Base-by-base conservation (phyloP, 2,329 filamentous ascomycete genomes). In the Hypomyces perniciosus region DNA sequence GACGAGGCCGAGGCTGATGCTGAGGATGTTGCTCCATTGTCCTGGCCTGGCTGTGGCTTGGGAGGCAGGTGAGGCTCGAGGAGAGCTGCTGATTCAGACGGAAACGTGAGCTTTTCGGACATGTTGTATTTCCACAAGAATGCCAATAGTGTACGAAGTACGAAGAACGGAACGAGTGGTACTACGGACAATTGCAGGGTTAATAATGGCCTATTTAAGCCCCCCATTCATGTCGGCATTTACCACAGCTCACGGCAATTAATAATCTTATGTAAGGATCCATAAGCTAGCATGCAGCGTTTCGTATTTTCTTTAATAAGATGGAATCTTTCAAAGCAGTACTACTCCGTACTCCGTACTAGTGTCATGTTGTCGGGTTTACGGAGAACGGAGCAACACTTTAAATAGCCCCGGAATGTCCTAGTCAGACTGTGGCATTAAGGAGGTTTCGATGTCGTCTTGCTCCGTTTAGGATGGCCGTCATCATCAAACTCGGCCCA, bases 401-500 rank as follows among this genome's bases (percentile, higher is more conserved):
- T 3, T 20, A 20, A 20, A 20, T 20, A 20, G 20, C 20, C 20
- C 20, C 20, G 20, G 20, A 20, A 20, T 20, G 20, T 10, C 34
- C 7, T 37, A 5, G 13, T 9, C 5, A 37, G 8, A 13, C 34
- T 13, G 0, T 76, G 79, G 33, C 67, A 78, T 48, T 65, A 70
- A 2, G 75, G 83, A 7, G 81, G 80, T 2, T 72, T 78, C 8
- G 70, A 79, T 6, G 26, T 33, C 7, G 30, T 13, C 33, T 9
- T 46, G 12, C n/a, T 48, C 6, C 26, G 38, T 13, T 54, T 72
- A 0, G 91, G 90, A 58, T 88, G 83, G 1, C 92, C 92, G 65
- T 96, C 86, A 34, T 95, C 84, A 59, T 92, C 85, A 67, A 96
- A 95, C 48, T 85, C 79, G 0, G 87, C 90, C 90, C 90, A 96